Base-by-base conservation (phyloP, 2,329 filamentous ascomycete species). In the Ophiostoma sp. region DNA sequence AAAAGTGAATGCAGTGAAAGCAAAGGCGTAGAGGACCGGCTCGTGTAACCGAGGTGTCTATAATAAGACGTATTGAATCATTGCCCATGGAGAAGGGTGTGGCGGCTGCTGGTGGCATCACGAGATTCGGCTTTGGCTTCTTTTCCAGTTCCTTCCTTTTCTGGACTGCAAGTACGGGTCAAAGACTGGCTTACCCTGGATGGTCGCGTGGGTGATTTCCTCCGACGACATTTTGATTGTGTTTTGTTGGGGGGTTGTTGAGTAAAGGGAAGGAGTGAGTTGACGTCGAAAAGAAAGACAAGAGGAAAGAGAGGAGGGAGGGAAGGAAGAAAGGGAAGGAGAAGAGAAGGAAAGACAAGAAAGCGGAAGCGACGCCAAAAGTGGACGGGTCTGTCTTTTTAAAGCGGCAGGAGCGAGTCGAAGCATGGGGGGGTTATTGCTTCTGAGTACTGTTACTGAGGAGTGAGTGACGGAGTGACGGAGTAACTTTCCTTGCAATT, bases 161-260 rank as follows among this genome's bases (percentile, higher is more conserved):
- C 27, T 62, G 27, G 11, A 54, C n/a, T 54, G 8, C 10, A 7
- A 7, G n/a, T 23, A 11, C n/a, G 5, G 27, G 35, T 20, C 17
- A 31, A 20, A 67, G 15, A 31, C 11, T 10, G 23, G 35, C 80
- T 75, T 83, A 90, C 89, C 88, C 83, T 91, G 86, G 84, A 92
- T 92, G 79, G 90, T 92, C 79, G 88, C 87, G 85, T 92, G 90
- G 75, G 85, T 86, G 81, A 91, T 87, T 78, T 91, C 67, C 23
- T 57, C 44, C 31, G 67, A 54, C 48, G 83, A 82, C 89, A 92
- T 92, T 77, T 77, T 87, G 80, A 65, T 60, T 13, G 66, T 23
- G 66, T 67, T 31, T 11, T 20, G 44, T 57, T 33, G 11, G 33
- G 27, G n/a, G 39, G 48, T 36, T 2, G 44, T 23, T 33, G 48